phyloP scores from a whole-genome alignment of 352 stramenopile genomes.

The Phytophthora pluvialis region DNA sequence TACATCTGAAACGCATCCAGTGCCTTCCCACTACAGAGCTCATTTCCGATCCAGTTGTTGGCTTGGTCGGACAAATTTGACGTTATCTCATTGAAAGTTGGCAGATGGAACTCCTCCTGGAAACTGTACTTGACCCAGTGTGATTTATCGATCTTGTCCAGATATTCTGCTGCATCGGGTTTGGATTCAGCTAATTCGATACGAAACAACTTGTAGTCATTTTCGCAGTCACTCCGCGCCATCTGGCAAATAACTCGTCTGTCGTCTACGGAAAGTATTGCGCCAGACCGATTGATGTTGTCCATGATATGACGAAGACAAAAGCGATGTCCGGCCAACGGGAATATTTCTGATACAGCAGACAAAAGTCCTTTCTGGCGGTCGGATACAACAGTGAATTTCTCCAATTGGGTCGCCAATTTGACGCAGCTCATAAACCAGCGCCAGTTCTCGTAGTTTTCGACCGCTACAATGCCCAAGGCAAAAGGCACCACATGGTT shows the following conservation, averaged over 20 bases:
- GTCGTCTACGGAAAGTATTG: slow-evolving; percentile 1
- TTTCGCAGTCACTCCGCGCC: slow-evolving; percentile 10
- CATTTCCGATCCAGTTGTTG: slow-evolving; percentile 27
- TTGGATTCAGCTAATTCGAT: neutral
- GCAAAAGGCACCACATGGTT: slow-evolving; percentile 28
- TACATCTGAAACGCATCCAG: too few relatives aligned
- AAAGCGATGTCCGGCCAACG: neutral
- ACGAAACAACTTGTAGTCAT: slow-evolving; percentile 7
- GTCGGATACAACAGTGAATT: slow-evolving; percentile 6
- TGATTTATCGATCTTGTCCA: neutral
- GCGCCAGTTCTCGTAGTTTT: slow-evolving; percentile 35
- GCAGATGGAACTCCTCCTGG: slow-evolving; percentile 10
- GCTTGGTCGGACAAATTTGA: slow-evolving; percentile 26
- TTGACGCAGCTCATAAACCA: slow-evolving; percentile 21
- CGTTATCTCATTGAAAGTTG: slow-evolving; percentile 23
- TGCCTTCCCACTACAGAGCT: too few relatives aligned
- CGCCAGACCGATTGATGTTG: neutral
- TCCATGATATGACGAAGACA: slow-evolving; percentile 16
- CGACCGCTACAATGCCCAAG: slow-evolving; percentile 13
- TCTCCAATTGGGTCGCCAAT: neutral
- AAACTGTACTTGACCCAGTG: slow-evolving; percentile 29
- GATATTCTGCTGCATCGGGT: neutral
- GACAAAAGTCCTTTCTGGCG: slow-evolving; percentile 3
- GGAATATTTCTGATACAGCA: neutral
- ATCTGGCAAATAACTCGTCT: neutral